Conservation (phyloP, 1,139 yeast species). For the Nakaseomyces nivariensis region DNA sequence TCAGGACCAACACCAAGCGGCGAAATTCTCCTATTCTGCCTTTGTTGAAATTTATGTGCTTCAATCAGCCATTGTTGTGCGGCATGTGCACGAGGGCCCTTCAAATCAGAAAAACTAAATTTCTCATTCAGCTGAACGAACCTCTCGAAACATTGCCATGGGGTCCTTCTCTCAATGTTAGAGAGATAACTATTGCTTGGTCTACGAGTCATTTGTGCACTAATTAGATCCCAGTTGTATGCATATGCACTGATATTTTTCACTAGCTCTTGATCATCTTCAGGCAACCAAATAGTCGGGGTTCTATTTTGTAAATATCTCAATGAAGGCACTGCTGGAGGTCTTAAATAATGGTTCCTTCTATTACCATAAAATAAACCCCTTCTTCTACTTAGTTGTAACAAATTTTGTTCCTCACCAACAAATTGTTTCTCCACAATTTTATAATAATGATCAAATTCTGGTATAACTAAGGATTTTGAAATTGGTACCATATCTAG, state of each 20-base stretch:
- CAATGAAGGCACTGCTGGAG: slow-evolving; percentile 83
- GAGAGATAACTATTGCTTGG: slow-evolving; percentile 67
- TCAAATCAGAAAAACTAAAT: slow-evolving; percentile 76
- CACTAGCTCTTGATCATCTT: slow-evolving; percentile 74
- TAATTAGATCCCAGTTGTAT: slow-evolving; percentile 87
- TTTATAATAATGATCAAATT: slow-evolving; percentile 57
- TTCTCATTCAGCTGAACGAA: slow-evolving; percentile 87
- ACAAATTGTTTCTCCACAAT: slow-evolving; percentile 43
- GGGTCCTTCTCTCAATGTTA: slow-evolving; percentile 86
- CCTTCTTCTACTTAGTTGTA: slow-evolving; percentile 28
- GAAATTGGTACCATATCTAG: slow-evolving; percentile 44
- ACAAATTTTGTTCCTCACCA: slow-evolving; percentile 32
- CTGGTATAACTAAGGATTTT: slow-evolving; percentile 50
- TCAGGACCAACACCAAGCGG: slow-evolving; percentile 89
- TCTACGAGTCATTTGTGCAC: slow-evolving; percentile 63
- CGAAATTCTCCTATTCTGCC: slow-evolving; percentile 76
- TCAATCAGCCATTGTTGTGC: slow-evolving; percentile 92
- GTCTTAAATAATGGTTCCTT: slow-evolving; percentile 50
- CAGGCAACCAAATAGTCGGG: slow-evolving; percentile 94
- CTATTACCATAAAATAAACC: slow-evolving; percentile 39
- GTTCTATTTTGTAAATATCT: slow-evolving; percentile 71
- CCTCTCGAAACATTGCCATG: slow-evolving; percentile 98
- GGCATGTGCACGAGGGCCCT: slow-evolving; percentile 72
- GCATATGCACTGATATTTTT: slow-evolving; percentile 78
- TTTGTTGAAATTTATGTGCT: slow-evolving; percentile 72